These are phyloP conservation scores for Blepharisma japonicum DNA, from an alignment of 73 alveolate genomes.

Conservation along the genomic window DNA sequence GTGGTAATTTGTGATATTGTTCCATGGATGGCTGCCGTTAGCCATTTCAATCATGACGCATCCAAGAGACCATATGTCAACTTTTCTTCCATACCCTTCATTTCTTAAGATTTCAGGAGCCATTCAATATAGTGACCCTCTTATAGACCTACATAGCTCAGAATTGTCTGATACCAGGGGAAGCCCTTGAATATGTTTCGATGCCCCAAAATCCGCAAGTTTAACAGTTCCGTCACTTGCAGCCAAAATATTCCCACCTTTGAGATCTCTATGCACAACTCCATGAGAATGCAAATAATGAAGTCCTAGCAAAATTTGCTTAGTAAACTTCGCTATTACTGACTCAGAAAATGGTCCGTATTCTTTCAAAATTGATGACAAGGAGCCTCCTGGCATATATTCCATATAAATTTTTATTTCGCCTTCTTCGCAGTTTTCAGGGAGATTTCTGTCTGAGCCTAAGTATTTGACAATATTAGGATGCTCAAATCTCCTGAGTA, in stretches of 20 bases:
- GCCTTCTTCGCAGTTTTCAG: not conserved
- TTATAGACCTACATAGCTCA: conserved; percentile 73
- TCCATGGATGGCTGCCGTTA: conserved; percentile 84
- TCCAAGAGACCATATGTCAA: conserved; percentile 92
- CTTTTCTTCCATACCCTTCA: conserved; percentile 71
- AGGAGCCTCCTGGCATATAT: conserved; percentile 82
- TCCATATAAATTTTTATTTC: conserved; percentile 46
- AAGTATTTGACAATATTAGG: conserved; percentile 86
- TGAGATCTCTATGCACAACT: conserved; percentile 50
- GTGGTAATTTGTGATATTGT: conserved; percentile 61
- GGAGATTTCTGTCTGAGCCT: conserved; percentile 45
- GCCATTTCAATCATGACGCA: conserved; percentile 87
- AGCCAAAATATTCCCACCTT: conserved; percentile 50
- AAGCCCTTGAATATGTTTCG: conserved; percentile 35
- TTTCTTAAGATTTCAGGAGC: conserved; percentile 91
- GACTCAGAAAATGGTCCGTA: conserved; percentile 82
- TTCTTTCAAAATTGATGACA: conserved; percentile 63
- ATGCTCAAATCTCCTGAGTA: conserved; percentile 75
- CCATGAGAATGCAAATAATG: conserved; percentile 31
- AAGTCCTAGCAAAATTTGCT: conserved; percentile 6
- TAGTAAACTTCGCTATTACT: conserved; percentile 65
- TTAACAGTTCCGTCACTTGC: conserved; percentile 82
- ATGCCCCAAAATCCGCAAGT: conserved; percentile 74
- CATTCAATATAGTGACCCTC: conserved; percentile 93
- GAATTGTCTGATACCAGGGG: conserved; percentile 59